These are phyloP conservation scores for Plasmodium inui DNA, from an alignment of 169 alveolate species.

Conservation along the genomic window DNA sequence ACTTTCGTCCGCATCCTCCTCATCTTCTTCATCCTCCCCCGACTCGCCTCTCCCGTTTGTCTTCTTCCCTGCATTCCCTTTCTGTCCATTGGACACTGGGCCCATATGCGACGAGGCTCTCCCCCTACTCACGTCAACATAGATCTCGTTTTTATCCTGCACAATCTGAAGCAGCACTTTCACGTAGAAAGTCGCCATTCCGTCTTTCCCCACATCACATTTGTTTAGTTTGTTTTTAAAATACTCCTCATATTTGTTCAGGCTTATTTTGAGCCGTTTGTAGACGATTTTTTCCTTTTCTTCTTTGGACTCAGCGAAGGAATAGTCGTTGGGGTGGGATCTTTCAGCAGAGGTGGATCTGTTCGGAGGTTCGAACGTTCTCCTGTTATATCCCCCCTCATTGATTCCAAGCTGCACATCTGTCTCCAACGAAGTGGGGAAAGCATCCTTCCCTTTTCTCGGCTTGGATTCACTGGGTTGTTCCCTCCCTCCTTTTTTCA, in stretches of 20 bases:
- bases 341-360: background rate
- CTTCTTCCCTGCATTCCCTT: background rate
- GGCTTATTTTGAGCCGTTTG: constrained; percentile 37
- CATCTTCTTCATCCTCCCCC: background rate
- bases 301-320: background rate
- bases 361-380: background rate
- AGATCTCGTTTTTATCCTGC: constrained; percentile 34
- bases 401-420: background rate
- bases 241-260: constrained; percentile 52
- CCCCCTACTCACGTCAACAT: constrained; percentile 10
- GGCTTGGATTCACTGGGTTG: background rate
- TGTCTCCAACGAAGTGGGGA: background rate
- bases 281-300: constrained; percentile 11
- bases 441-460: background rate
- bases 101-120: background rate
- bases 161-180: constrained; percentile 59
- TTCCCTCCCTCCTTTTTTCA: background rate
- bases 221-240: constrained; percentile 37
- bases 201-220: constrained; percentile 33
- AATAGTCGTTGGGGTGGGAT: background rate
- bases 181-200: constrained; percentile 8
- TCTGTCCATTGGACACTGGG: background rate
- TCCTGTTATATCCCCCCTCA: background rate
- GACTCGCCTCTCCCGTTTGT: background rate
- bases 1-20: background rate